Base-by-base conservation (phyloP, 73 alveolate species). In the Symbiodinium pilosum region DNA sequence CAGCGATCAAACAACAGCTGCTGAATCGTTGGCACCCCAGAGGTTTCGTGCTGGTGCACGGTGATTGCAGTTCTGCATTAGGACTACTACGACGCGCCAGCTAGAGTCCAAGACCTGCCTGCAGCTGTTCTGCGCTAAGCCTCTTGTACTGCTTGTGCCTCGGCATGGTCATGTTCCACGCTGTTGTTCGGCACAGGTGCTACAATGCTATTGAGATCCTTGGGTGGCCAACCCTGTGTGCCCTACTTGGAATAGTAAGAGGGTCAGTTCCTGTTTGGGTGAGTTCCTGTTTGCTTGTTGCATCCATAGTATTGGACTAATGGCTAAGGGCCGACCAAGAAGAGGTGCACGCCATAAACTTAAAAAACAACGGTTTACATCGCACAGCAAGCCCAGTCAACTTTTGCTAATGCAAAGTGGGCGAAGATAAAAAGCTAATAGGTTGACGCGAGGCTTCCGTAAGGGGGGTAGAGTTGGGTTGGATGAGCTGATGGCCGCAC, bases 31-130 rank as follows among this genome's bases (percentile, higher is more conserved):
- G 3, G 34, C 42, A 3, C 30, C 81, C 30, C 81, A 64, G 81
- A 1, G n/a, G n/a, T n/a, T 64, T 64, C 81, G 2, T 64, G 59
- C 14, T 47, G 59, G 59, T 14, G 59, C 59, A 6, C n/a, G 40
- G 40, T 16, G 9, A 4, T 5, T 5, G 40, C 83, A 16, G 88
- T 32, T 40, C 16, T 32, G n/a, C 34, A 30, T 20, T 12, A 91
- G 97, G 97, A 24, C 97, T 18, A 69, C 83, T 30, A 69, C 97
- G 20, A 24, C 97, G 16, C 54, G 51, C 12, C 43, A 69, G 59
- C 97, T 91, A 18, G 87, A 91, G 42, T 91, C 97, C 26, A 91
- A 91, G 52, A 86, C 97, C 3, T 91, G 97, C 51, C 51, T 91
- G 88, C 36, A 18, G 1, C 52, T 91, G 97, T 34, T 32, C 36